Evolutionary conservation across 768 basidiomycete species (phyloP), one percentile per base, ranked within the genome.

Genomic region (Dacryopinax spathularia): DNA sequence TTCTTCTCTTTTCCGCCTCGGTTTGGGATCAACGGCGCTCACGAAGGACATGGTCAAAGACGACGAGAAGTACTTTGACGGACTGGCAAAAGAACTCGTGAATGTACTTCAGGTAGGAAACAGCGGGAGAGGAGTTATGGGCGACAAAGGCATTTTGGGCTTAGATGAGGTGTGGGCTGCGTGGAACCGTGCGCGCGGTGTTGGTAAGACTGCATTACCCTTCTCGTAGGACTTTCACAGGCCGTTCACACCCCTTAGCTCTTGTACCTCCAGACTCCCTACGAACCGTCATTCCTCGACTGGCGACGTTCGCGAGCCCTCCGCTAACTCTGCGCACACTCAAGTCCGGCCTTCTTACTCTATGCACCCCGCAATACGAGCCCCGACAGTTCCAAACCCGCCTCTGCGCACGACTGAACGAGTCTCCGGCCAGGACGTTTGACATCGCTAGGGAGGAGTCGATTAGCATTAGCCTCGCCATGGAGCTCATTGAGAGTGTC

Each of bases 151-250:
- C 1, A 81, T 95, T 34, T 81, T 96, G 36, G 89, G 87, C 0
- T 74, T 96, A 29, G 93, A 97, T 70, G 93, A 95, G 74, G 88
- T 88, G 0, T 97, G 93, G 93, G 90, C 90, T 29, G 84, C 88
- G 1, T 96, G 93, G 93, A 95, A 94, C 71, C 84, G 93, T 64
- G 92, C 91, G 5, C 77, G 93, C 67, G 93, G 93, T 60, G 87
- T 95, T 62, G 87, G 92, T 91, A 72, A 72, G 86, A 71, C 22
- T 9, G 22, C 12, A 29, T 34, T 25, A 43, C 35, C 22, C 12
- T 41, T 60, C 22, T 29, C 27, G 34, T 37, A 33, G 31, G 10
- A 22, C 5, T 22, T 27, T 18, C 9, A 33, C 1, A 22, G 34
- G 20, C 18, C 39, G 10, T 34, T 29, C 2, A 7, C 65, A 2